A percentile compares a stretch with the other conserved stretches of the same genome.
Conservation (phyloP, 2,329 filamentous ascomycete species). For the Cladophialophora psammophila region DNA sequence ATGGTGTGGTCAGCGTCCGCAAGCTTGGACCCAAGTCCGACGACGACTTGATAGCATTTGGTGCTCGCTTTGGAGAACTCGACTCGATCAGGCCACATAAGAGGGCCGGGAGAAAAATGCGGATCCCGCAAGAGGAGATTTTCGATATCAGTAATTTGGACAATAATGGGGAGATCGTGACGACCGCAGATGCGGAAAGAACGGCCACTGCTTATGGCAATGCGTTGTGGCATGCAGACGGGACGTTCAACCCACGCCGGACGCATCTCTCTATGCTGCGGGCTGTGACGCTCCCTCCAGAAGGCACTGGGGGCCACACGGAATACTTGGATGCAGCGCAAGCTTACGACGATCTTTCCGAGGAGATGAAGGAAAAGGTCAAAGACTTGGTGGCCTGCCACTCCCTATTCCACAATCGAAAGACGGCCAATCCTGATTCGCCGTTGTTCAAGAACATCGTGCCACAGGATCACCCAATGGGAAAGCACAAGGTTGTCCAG, state of each 20-base stretch:
- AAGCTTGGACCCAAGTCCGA: too few species aligned
- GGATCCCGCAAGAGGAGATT: constrained; percentile 2
- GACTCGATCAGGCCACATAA: too few species aligned
- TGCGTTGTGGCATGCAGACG: neutral
- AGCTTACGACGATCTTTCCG: constrained; percentile 23
- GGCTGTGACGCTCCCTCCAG: neutral
- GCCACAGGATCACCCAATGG: neutral
- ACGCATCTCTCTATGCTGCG: neutral
- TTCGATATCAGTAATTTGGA: constrained; percentile 17
- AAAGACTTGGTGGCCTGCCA: constrained; percentile 5
- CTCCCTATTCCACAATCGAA: constrained; percentile 19
- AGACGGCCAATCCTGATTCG: constrained; percentile 7
- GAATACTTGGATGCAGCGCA: neutral
- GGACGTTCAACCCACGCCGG: constrained; percentile 2
- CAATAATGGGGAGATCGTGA: constrained; percentile 1
- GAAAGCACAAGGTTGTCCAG: neutral
- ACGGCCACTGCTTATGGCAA: neutral
- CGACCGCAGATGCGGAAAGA: neutral
- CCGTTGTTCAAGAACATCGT: constrained; percentile 3
- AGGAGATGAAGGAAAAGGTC: constrained; percentile 16
- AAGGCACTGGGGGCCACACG: neutral
- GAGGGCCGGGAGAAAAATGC: too few species aligned
- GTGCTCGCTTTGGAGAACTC: too few species aligned
- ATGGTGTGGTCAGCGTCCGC: too few species aligned
- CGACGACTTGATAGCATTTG: too few species aligned